Conservation (phyloP, 2,329 filamentous ascomycete species). For the Periconia sp. region DNA sequence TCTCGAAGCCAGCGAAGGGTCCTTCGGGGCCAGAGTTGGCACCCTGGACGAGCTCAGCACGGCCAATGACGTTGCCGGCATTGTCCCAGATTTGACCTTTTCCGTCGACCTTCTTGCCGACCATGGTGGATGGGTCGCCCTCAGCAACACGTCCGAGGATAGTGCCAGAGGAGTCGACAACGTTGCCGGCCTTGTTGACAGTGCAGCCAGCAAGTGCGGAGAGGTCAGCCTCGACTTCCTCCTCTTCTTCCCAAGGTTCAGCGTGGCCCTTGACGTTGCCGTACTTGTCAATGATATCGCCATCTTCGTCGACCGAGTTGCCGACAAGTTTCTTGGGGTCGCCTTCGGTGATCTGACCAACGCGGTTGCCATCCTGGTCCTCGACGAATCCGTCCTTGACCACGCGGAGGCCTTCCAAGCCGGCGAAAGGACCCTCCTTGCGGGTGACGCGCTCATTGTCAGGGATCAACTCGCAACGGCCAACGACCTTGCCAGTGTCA, state of each 20-base stretch:
- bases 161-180: conserved; percentile 61
- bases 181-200: conserved; percentile 65
- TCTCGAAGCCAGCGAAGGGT: conserved; percentile 62
- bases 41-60: conserved; percentile 59
- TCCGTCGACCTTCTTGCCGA: conserved; percentile 64
- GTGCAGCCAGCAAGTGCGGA: conserved; percentile 62
- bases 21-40: conserved; percentile 55
- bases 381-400: conserved; percentile 72
- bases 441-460: conserved; percentile 58
- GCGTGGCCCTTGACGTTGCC: conserved; percentile 62
- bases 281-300: conserved; percentile 79
- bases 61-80: conserved; percentile 62
- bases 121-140: conserved; percentile 58
- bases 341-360: conserved; percentile 71
- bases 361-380: conserved; percentile 75
- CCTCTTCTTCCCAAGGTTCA: conserved; percentile 57
- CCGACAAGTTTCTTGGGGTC: conserved; percentile 73
- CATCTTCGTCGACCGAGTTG: conserved; percentile 76
- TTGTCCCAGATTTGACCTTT: conserved; percentile 67
- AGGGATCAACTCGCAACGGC: conserved; percentile 60
- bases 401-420: conserved; percentile 65
- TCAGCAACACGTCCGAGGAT: conserved; percentile 61
- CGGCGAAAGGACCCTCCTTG: conserved; percentile 68
- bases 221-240: conserved; percentile 56
- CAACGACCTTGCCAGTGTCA: conserved; percentile 58